Conservation (phyloP, 2,329 filamentous ascomycete species). For the Akanthomyces uredinophilus region DNA sequence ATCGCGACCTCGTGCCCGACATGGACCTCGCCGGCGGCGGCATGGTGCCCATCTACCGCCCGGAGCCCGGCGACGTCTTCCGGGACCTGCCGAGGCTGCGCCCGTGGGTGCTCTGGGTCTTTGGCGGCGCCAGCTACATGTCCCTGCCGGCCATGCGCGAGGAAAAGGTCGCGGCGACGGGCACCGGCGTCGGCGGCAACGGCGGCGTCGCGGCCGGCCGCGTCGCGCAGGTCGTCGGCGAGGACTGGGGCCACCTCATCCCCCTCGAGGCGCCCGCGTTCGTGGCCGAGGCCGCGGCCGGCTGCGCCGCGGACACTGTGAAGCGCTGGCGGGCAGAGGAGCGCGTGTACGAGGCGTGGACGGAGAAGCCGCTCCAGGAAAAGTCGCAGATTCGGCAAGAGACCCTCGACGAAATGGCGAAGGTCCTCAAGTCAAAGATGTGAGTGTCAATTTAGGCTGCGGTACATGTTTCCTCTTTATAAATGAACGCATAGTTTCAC, state of each 20-base stretch:
- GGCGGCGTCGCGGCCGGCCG: slow-evolving; percentile 58
- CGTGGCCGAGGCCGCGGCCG: slow-evolving; percentile 56
- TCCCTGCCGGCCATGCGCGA: slow-evolving; percentile 44
- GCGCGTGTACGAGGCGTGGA: slow-evolving; percentile 52
- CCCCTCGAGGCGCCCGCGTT: slow-evolving; percentile 71
- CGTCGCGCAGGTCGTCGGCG: slow-evolving; percentile 61
- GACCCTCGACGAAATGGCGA: slow-evolving; percentile 44
- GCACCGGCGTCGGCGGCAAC: slow-evolving; percentile 61
- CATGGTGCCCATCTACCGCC: slow-evolving; percentile 57
- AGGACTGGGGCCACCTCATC: slow-evolving; percentile 70
- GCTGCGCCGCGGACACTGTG: slow-evolving; percentile 55
- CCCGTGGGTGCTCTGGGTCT: slow-evolving; percentile 64
- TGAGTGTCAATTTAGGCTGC: neutral
- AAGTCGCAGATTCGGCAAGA: slow-evolving; percentile 48
- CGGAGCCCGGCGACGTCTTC: slow-evolving; percentile 56
- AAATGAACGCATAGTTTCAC: no score
- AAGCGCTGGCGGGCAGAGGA: slow-evolving; percentile 53
- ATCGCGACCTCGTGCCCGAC: slow-evolving; percentile 40
- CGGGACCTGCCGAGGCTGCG: slow-evolving; percentile 53
- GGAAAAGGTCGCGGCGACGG: slow-evolving; percentile 61
- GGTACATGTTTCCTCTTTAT: no score
- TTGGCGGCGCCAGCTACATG: slow-evolving; percentile 56
- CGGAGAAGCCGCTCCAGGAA: slow-evolving; percentile 40
- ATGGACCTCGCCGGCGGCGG: slow-evolving; percentile 35
- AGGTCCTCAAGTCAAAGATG: slow-evolving; percentile 36